Percentiles rank a stretch among this genome's conserved stretches.
Evolutionary conservation across 805 yeast genomes (phyloP).

Genomic region (Metschnikowia bowlesiae): DNA sequence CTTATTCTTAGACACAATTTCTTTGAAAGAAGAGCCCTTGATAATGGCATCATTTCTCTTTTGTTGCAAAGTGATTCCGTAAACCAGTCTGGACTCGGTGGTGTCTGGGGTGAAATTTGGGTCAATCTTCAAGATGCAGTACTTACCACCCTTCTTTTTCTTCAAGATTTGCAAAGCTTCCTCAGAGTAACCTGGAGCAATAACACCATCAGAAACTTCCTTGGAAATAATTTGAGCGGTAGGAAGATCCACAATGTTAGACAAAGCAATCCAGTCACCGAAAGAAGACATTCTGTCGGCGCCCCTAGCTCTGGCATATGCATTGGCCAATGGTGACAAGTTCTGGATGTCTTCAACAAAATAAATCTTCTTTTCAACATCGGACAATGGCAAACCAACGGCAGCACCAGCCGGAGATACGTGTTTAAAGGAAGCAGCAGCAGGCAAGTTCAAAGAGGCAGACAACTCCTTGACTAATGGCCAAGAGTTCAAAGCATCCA

Average conservation of each 20-base stretch:
- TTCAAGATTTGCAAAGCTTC: slow-evolving; percentile 86
- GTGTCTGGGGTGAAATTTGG: slow-evolving; percentile 84
- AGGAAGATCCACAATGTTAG: slow-evolving; percentile 92
- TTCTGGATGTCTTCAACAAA: slow-evolving; percentile 93
- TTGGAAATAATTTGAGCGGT: slow-evolving; percentile 96
- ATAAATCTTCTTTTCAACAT: slow-evolving; percentile 89
- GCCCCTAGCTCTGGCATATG: slow-evolving; percentile 99
- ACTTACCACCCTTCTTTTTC: slow-evolving; percentile 95
- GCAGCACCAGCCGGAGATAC: slow-evolving; percentile 99
- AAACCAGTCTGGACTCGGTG: slow-evolving; percentile 89
- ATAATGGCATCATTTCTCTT: slow-evolving; percentile 97
- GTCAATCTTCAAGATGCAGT: slow-evolving; percentile 93
- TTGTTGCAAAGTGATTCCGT: slow-evolving; percentile 92
- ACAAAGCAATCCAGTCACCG: slow-evolving; percentile 97
- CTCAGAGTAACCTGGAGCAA: slow-evolving; percentile 94
- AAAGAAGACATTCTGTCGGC: slow-evolving; percentile 99
- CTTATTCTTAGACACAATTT: slow-evolving; percentile 84
- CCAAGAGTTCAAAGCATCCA: slow-evolving; percentile 98
- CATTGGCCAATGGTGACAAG: slow-evolving; percentile 94
- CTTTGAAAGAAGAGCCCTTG: slow-evolving; percentile 84
- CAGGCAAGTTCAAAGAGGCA: slow-evolving; percentile 91
- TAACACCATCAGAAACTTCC: slow-evolving; percentile 97
- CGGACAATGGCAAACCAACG: slow-evolving; percentile 89
- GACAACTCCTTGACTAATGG: slow-evolving; percentile 96
- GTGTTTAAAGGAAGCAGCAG: slow-evolving; percentile 98